Percentiles rank a stretch among this genome's conserved stretches.
Evolutionary conservation across 2,329 filamentous ascomycete species (phyloP).

Genomic region (Fusarium austroafricanum): DNA sequence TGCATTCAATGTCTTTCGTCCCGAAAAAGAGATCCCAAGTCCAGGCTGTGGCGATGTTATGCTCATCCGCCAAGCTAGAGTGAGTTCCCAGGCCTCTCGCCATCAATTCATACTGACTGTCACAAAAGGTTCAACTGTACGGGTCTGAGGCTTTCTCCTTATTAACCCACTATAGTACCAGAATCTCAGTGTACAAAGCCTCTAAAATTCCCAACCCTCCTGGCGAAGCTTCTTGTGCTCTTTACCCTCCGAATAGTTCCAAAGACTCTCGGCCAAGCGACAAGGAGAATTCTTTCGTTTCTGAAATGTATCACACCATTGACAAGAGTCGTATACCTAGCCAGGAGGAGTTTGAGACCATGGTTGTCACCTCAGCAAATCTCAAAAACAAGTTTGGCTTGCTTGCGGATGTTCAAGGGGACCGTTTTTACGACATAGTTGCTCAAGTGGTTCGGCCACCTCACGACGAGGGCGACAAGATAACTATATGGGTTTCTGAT

Average conservation of each 20-base stretch:
- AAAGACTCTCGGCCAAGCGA: conserved; percentile 37
- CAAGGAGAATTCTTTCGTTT: conserved; percentile 58
- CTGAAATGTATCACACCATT: conserved; percentile 59
- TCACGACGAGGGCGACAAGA: conserved; percentile 56
- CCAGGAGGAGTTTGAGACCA: conserved; percentile 56
- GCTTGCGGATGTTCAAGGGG: conserved; percentile 70
- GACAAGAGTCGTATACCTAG: conserved; percentile 59
- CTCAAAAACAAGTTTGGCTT: conserved; percentile 69
- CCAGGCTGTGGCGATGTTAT: conserved; percentile 56
- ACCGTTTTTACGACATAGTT: conserved; percentile 74
- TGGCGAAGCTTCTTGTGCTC: conserved; percentile 50
- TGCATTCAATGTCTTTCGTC: conserved; percentile 71
- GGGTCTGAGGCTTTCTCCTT: conserved; percentile 53
- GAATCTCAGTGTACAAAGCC: conserved; percentile 58
- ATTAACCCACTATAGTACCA: conserved; percentile 56
- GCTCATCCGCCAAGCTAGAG: conserved; percentile 65
- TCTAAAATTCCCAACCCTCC: conserved; percentile 51
- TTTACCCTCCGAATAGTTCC: conserved; percentile 36
- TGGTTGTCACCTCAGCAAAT: conserved; percentile 55
- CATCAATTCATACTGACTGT: conserved; percentile 13
- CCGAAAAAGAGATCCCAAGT: conserved; percentile 60
- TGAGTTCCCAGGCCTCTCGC: conserved; percentile 45
- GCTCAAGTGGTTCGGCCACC: conserved; percentile 74
- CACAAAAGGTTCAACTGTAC: conserved; percentile 57
- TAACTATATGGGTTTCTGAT: conserved; percentile 81